phyloP scores from a whole-genome alignment of 768 basidiomycete species.

The Lepiota subincarnata region DNA sequence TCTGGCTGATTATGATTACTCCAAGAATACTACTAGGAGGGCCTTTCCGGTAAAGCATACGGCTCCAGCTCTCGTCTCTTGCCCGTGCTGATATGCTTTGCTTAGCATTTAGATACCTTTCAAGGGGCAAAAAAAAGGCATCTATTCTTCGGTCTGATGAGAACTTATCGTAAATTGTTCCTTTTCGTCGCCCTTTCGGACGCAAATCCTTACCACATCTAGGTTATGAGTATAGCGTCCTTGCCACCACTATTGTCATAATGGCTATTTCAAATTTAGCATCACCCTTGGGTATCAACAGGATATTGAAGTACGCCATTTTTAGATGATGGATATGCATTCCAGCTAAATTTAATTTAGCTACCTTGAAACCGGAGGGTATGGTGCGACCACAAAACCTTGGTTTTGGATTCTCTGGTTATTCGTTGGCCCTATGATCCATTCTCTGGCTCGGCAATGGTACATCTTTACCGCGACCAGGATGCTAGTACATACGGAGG shows the following conservation, averaged over 20 bases:
- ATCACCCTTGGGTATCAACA: conserved; percentile 38
- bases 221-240: conserved; percentile 28
- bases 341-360: conserved; percentile 9
- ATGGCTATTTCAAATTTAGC: conserved; percentile 26
- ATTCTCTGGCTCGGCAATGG: conserved; percentile 23
- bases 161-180: conserved; percentile 26
- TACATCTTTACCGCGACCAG: conserved; percentile 41
- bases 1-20: conserved; percentile 58
- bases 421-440: conserved; percentile 6
- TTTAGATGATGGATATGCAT: neutral
- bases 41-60: conserved; percentile 20
- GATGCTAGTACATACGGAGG: conserved; percentile 43
- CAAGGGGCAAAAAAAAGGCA: conserved; percentile 36
- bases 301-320: conserved; percentile 31
- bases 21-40: conserved; percentile 21
- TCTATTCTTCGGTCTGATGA: conserved; percentile 43
- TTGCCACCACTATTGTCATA: conserved; percentile 26
- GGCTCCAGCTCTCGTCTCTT: neutral
- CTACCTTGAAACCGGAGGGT: conserved; percentile 20
- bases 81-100: neutral
- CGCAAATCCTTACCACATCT: neutral
- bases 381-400: conserved; percentile 10
- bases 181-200: neutral
- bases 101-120: conserved; percentile 35
- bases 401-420: conserved; percentile 17